A percentile compares a stretch with the other conserved stretches of the same genome.
Conservation (phyloP, 176 grass and related monocot genomes). For the barley (Hordeum vulgare) region MorexV3_pseudomolecules_assembly NC_058518.1:505298553-505299052, state of each 20-base stretch:
- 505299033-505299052: too few relatives aligned
- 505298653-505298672: slow-evolving; percentile 6
- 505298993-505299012: not conserved
- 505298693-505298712: not conserved
- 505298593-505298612: not conserved
- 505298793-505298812: not conserved
- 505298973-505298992: not conserved
- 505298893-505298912: not conserved
- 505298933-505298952: not conserved
- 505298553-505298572: not conserved
- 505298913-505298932: not conserved
- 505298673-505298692: not conserved
- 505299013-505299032: too few relatives aligned
- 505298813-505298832: not conserved
- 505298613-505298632: slow-evolving; percentile 17
- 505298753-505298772: not conserved
- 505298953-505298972: not conserved
- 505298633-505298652: not conserved
- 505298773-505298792: not conserved
- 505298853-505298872: not conserved
- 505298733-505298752: not conserved
- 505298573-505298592: not conserved
- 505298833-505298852: not conserved
- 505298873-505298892: not conserved
- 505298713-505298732: slow-evolving; percentile 9